A percentile compares a stretch with the other conserved stretches of the same genome.
These are phyloP conservation scores for Plasmodium vinckei DNA, from an alignment of 169 alveolate genomes.

Conservation along the genomic window DNA sequence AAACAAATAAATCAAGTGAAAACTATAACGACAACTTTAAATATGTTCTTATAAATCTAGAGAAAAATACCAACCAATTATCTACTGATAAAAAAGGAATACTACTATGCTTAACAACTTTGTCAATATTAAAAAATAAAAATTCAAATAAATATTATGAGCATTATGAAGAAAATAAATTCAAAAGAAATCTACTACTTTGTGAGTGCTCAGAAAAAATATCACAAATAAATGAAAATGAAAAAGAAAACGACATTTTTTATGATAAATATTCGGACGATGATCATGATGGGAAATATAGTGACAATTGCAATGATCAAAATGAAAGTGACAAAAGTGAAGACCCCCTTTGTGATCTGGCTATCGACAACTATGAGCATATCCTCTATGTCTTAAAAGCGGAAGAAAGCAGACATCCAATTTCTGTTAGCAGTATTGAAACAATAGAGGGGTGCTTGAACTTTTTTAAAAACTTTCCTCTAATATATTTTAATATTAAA, in stretches of 20 bases:
- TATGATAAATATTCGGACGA: neutral
- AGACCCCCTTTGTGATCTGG: neutral
- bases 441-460: neutral
- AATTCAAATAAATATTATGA: neutral
- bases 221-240: neutral
- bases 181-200: neutral
- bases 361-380: neutral
- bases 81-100: neutral
- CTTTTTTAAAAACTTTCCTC: conserved; percentile 21
- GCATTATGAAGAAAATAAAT: neutral
- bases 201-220: neutral
- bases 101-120: conserved; percentile 18
- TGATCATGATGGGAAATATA: too few relatives aligned
- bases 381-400: neutral
- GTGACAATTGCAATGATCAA: neutral
- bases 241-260: neutral
- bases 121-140: neutral
- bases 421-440: neutral
- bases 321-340: too few relatives aligned
- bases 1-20: neutral
- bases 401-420: neutral
- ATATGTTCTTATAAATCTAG: conserved; percentile 8
- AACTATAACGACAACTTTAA: neutral
- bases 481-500: conserved; percentile 14
- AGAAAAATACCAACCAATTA: neutral